Conservation (phyloP, 306 rosid genomes). For the Dalbergia cultrata region DNA sequence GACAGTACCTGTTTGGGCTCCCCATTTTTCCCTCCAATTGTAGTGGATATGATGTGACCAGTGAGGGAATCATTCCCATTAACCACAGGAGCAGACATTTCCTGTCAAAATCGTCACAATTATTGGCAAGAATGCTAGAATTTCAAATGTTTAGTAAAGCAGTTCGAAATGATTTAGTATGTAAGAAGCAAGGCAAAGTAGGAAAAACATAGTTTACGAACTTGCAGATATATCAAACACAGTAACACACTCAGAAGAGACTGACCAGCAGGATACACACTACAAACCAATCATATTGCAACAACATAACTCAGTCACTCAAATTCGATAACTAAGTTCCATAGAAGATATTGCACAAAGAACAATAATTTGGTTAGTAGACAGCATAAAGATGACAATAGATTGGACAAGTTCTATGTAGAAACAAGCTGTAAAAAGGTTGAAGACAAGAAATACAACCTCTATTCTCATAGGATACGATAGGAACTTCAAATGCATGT, state of each 20-base stretch:
- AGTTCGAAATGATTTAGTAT: background rate
- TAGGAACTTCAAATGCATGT: background rate
- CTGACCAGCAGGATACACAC: slow-evolving; percentile 1
- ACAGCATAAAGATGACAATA: background rate
- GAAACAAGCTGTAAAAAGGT: slow-evolving; percentile 12
- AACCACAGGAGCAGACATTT: slow-evolving; percentile 65
- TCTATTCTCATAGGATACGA: background rate
- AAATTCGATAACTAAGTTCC: background rate
- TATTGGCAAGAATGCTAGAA: slow-evolving; percentile 6
- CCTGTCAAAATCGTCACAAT: slow-evolving; percentile 59
- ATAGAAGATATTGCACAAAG: background rate
- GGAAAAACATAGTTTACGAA: background rate
- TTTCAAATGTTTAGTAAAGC: slow-evolving; percentile 17
- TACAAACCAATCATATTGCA: background rate
- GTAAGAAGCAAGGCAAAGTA: slow-evolving; percentile 2
- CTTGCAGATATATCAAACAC: slow-evolving; percentile 6
- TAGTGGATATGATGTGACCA: slow-evolving; percentile 87
- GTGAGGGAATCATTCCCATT: slow-evolving; percentile 78
- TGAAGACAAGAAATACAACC: slow-evolving; percentile 12
- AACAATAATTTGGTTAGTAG: background rate
- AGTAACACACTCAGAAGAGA: slow-evolving; percentile 10
- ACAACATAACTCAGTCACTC: background rate
- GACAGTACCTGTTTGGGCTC: slow-evolving; percentile 79
- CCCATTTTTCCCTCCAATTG: slow-evolving; percentile 88
- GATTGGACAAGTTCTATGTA: background rate